Conservation (phyloP, 495 filamentous ascomycete genomes). For the Amphirosellinia nigrospora region DNA sequence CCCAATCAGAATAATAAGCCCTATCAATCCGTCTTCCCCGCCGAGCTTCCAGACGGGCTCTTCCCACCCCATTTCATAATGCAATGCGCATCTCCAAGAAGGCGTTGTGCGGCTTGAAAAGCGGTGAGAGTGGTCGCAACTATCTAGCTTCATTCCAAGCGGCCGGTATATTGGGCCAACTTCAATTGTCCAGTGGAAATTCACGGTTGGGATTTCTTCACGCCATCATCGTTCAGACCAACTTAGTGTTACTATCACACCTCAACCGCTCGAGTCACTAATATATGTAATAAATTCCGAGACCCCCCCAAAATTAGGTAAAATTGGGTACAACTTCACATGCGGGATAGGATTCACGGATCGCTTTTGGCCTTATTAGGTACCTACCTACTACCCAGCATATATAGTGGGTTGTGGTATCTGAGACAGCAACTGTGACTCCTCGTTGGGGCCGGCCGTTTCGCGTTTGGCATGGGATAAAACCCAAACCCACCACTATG, state of each 20-base stretch:
- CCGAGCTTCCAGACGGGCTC: neutral
- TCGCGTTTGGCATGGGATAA: conserved; percentile 18
- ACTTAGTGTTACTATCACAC: neutral
- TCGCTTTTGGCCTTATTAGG: neutral
- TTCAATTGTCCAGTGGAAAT: neutral
- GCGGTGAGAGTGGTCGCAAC: conserved; percentile 22
- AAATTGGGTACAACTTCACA: conserved; percentile 19
- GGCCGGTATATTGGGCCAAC: neutral
- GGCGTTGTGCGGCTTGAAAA: conserved; percentile 20
- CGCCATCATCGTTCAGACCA: conserved; percentile 9
- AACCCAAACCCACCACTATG: neutral
- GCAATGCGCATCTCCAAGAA: conserved; percentile 16
- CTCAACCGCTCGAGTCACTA: neutral
- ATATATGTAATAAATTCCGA: conserved; percentile 18
- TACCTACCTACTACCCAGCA: neutral
- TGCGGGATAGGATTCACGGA: conserved; percentile 8
- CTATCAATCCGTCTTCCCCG: conserved; percentile 8
- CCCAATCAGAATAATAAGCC: conserved; percentile 14
- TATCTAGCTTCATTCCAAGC: conserved; percentile 10
- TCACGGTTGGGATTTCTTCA: conserved; percentile 10
- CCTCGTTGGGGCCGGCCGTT: conserved; percentile 19
- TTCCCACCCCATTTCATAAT: conserved; percentile 21
- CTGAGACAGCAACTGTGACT: conserved; percentile 24
- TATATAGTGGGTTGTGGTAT: conserved; percentile 5
- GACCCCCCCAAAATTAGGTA: conserved; percentile 9